Conservation (phyloP, 164 flowering plant genomes). For the Cinnamomum micranthum region DNA sequence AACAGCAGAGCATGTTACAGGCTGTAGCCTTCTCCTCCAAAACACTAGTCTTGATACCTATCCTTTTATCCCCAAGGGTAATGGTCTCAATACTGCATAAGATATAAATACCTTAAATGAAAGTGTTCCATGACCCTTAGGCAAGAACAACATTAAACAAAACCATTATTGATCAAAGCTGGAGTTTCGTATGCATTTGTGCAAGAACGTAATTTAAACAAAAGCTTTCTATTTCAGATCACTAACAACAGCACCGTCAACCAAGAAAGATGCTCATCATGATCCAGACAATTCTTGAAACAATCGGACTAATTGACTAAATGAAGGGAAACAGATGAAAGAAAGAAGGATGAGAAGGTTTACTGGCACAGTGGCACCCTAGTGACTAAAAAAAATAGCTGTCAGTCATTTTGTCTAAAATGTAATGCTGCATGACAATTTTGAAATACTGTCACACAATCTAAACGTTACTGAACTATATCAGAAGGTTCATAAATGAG, state of each 20-base stretch:
- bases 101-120: background rate
- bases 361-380: too few relatives aligned
- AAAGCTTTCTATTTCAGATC: background rate
- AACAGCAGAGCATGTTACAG: slow-evolving; percentile 70
- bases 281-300: background rate
- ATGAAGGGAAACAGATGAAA: too few relatives aligned
- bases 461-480: too few relatives aligned
- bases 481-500: too few relatives aligned
- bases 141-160: background rate
- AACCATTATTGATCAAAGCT: background rate
- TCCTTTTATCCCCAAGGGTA: slow-evolving; percentile 62
- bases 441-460: too few relatives aligned
- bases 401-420: too few relatives aligned
- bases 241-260: background rate
- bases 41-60: slow-evolving; percentile 60
- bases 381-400: too few relatives aligned
- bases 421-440: too few relatives aligned
- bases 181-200: too few relatives aligned
- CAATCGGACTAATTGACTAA: background rate
- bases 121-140: background rate
- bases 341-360: too few relatives aligned
- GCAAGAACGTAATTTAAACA: too few relatives aligned
- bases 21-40: slow-evolving; percentile 69
- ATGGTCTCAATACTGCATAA: slow-evolving; percentile 58
- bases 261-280: background rate